Evolutionary conservation across 1,284 basidiomycete genomes (phyloP).

Genomic region (Cutaneotrichosporon sp.): DNA sequence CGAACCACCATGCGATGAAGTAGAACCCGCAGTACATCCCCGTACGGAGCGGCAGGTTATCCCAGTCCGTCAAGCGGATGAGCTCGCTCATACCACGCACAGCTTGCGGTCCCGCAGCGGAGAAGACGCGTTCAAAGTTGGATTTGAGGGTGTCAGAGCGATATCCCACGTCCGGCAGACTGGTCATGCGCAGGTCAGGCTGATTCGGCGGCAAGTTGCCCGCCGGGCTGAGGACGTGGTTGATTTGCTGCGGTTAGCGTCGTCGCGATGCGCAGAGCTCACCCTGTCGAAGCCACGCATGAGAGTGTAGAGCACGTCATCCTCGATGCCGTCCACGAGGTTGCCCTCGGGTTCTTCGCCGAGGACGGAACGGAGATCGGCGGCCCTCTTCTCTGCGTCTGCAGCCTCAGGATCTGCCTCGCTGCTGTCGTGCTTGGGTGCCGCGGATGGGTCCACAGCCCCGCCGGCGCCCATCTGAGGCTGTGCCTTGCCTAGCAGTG

Average conservation of each 20-base stretch:
- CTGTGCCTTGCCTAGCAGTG: background rate
- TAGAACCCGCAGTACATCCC: slow-evolving; percentile 55
- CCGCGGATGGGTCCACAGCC: too few species aligned
- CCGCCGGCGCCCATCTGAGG: too few species aligned
- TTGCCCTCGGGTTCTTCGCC: slow-evolving; percentile 50
- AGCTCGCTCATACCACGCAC: slow-evolving; percentile 58
- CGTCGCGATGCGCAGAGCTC: slow-evolving; percentile 12
- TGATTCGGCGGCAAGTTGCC: slow-evolving; percentile 44
- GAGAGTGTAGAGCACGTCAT: slow-evolving; percentile 53
- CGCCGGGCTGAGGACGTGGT: slow-evolving; percentile 51
- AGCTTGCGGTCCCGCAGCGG: slow-evolving; percentile 57
- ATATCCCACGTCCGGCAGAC: slow-evolving; percentile 32
- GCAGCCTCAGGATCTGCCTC: background rate
- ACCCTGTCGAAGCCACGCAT: slow-evolving; percentile 54
- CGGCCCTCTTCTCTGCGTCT: slow-evolving; percentile 49
- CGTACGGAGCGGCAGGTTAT: slow-evolving; percentile 56
- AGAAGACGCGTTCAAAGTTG: slow-evolving; percentile 61
- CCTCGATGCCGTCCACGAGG: slow-evolving; percentile 52
- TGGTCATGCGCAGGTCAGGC: slow-evolving; percentile 37
- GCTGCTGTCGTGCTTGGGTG: background rate
- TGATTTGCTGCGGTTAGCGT: slow-evolving; percentile 46
- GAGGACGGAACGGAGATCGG: slow-evolving; percentile 46
- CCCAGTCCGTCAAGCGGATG: slow-evolving; percentile 56
- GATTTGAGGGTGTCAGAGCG: slow-evolving; percentile 55
- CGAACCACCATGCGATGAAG: slow-evolving; percentile 56